Conservation (phyloP, 2,329 filamentous ascomycete genomes). For the Xylaria sp. region DNA sequence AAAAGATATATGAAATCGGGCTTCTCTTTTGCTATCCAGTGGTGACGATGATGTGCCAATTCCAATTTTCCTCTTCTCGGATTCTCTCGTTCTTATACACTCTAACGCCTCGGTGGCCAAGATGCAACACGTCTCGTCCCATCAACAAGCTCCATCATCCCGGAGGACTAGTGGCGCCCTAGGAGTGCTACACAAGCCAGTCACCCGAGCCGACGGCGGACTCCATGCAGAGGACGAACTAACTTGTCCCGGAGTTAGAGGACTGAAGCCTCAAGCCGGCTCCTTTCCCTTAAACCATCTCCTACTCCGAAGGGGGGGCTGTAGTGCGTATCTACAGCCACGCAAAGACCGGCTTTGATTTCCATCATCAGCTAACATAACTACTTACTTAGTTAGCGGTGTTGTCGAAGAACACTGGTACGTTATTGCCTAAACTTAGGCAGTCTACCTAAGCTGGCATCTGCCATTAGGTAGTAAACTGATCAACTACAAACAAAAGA, state of each 20-base stretch:
- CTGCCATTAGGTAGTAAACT: background rate
- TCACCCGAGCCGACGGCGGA: background rate
- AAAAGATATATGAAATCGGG: background rate
- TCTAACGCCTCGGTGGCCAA: background rate
- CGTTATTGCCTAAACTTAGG: background rate
- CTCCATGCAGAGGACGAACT: background rate
- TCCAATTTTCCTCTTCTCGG: background rate
- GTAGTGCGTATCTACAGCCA: constrained; percentile 2
- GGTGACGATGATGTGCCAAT: background rate
- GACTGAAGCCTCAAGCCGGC: background rate
- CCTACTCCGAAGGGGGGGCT: background rate
- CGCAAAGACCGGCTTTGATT: background rate
- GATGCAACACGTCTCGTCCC: background rate
- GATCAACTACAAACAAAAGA: no score
- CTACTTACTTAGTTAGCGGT: no score
- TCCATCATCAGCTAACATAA: background rate
- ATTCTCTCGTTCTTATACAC: background rate
- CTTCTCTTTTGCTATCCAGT: background rate
- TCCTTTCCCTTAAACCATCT: background rate
- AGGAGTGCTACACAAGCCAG: background rate
- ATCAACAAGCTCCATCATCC: background rate
- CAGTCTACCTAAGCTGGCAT: background rate
- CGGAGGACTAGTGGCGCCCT: background rate
- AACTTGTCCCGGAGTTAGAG: background rate
- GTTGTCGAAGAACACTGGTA: background rate